Percentiles rank a stretch among this genome's conserved stretches.
Conservation (phyloP, 768 basidiomycete genomes). For the Clavulina sp. region DNA sequence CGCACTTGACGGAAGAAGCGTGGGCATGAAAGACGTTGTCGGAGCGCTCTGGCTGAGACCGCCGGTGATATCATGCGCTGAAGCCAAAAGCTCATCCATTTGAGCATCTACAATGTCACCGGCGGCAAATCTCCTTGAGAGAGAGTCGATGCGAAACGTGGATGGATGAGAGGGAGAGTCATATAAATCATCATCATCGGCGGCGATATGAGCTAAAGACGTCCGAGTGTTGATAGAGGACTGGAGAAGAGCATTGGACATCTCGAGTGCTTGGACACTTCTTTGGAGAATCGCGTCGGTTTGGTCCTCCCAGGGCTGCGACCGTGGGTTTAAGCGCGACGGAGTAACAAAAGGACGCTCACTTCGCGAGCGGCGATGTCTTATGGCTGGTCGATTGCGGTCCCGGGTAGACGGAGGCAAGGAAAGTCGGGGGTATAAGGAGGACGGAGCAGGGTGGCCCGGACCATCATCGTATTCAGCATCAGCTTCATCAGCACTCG, state of each 20-base stretch:
- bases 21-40: background rate
- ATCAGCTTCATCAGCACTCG: conserved; percentile 1
- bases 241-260: conserved; percentile 65
- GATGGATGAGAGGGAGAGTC: conserved; percentile 6
- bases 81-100: conserved; percentile 2
- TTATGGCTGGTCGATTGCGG: too few relatives aligned
- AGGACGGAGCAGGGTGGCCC: too few relatives aligned
- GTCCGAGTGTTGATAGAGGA: conserved; percentile 58
- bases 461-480: background rate
- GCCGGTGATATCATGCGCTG: background rate
- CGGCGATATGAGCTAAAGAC: conserved; percentile 31
- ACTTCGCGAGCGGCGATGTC: background rate
- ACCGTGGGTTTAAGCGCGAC: too few relatives aligned
- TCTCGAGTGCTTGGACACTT: conserved; percentile 70
- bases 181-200: conserved; percentile 15
- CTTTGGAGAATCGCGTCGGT: conserved; percentile 58
- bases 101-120: conserved; percentile 1
- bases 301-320: background rate
- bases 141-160: too few relatives aligned
- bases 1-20: background rate
- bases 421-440: too few relatives aligned
- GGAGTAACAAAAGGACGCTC: background rate
- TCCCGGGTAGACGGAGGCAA: too few relatives aligned
- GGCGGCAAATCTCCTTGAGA: conserved; percentile 1
- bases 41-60: background rate